Evolutionary conservation across 225 moss, liverwort and hornwort species (phyloP).

Genomic region (Marchantia polymorpha): DNA sequence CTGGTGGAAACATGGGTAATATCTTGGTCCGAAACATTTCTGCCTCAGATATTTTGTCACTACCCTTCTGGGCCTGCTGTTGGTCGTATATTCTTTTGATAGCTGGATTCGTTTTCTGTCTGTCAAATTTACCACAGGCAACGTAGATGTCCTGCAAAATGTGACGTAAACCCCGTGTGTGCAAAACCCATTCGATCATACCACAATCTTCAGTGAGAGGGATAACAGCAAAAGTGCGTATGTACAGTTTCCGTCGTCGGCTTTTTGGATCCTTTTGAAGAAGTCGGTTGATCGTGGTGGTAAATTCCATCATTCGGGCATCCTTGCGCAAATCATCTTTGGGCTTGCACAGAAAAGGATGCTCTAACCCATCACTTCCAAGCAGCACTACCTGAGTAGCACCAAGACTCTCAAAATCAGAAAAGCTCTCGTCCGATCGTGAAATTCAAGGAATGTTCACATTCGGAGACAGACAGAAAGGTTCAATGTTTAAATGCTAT

Average conservation of each 20-base stretch:
- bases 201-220: slow-evolving; percentile 98
- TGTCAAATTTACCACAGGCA: slow-evolving; percentile 82
- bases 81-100: slow-evolving; percentile 93
- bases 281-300: slow-evolving; percentile 96
- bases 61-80: slow-evolving; percentile 62
- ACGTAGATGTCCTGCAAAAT: slow-evolving; percentile 92
- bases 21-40: slow-evolving; percentile 81
- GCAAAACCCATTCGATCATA: slow-evolving; percentile 99
- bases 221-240: slow-evolving; percentile 95
- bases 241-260: slow-evolving; percentile 84
- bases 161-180: slow-evolving; percentile 89
- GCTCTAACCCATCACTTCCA: slow-evolving; percentile 87
- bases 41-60: slow-evolving; percentile 49
- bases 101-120: slow-evolving; percentile 81
- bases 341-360: slow-evolving; percentile 96
- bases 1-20: slow-evolving; percentile 88
- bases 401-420: not conserved
- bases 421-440: not conserved
- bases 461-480: too few relatives aligned
- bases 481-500: too few relatives aligned
- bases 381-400: slow-evolving; percentile 71
- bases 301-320: slow-evolving; percentile 99
- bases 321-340: slow-evolving; percentile 98
- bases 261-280: slow-evolving; percentile 94
- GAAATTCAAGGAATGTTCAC: too few relatives aligned